phyloP scores from a whole-genome alignment of 2,329 filamentous ascomycete species.

The Graphilbum fragrans region DNA sequence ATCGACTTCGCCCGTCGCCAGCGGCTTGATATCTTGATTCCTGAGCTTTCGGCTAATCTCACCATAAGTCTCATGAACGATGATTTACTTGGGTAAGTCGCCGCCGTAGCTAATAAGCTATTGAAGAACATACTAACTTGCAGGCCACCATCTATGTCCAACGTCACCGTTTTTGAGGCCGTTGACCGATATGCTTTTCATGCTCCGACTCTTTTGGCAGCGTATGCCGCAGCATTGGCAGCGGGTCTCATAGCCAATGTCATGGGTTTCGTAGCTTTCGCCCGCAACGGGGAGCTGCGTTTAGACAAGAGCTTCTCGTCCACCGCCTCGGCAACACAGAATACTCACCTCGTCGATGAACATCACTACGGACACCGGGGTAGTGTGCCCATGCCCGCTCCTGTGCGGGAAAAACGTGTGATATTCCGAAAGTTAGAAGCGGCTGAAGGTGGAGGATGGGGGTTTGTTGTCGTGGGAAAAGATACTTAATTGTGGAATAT shows the following conservation, averaged over 20 bases:
- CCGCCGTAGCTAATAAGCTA: too few species aligned
- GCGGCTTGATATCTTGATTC: neutral
- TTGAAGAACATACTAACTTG: neutral
- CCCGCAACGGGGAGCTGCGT: constrained; percentile 1
- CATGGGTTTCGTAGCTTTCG: constrained; percentile 1
- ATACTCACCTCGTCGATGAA: constrained; percentile 1
- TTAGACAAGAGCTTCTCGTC: constrained; percentile 2
- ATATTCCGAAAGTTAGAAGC: neutral
- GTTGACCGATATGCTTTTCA: neutral
- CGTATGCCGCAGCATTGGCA: neutral
- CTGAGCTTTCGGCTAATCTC: neutral
- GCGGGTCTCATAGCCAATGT: neutral
- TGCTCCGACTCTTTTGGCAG: neutral
- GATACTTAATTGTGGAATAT: too few species aligned
- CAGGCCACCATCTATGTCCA: neutral
- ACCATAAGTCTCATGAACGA: constrained; percentile 1
- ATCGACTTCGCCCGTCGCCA: neutral
- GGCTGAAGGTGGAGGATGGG: neutral
- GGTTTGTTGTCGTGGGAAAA: constrained; percentile 1
- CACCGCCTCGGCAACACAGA: constrained; percentile 1
- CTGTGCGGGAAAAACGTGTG: neutral
- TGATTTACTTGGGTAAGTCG: neutral
- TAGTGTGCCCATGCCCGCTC: neutral
- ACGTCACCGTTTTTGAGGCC: neutral
- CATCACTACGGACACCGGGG: neutral